A percentile compares a stretch with the other conserved stretches of the same genome.
Evolutionary conservation across 345 rosid genomes (phyloP).

Genomic region (Moringa oleifera): DNA sequence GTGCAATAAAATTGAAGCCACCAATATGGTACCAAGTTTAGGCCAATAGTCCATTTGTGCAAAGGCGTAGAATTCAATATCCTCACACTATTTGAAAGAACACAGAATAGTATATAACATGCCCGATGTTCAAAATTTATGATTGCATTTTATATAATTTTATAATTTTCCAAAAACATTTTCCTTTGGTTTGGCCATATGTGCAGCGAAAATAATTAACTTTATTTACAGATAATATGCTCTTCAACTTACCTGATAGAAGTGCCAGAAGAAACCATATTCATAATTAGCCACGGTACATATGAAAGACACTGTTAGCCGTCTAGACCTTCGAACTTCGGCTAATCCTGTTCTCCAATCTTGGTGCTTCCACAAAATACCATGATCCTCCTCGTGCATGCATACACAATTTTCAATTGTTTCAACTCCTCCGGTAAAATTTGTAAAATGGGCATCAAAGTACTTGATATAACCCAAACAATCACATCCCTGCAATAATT

Average conservation of each 20-base stretch:
- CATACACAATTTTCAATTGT: slow-evolving; percentile 89
- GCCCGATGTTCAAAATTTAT: background rate
- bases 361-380: slow-evolving; percentile 92
- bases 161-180: background rate
- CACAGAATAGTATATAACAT: too few species aligned
- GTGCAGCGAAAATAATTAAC: slow-evolving; percentile 8
- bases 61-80: too few species aligned
- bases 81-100: too few species aligned
- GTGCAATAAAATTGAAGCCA: background rate
- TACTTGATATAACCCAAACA: slow-evolving; percentile 84
- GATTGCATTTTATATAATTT: background rate
- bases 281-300: slow-evolving; percentile 92
- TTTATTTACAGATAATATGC: slow-evolving; percentile 6
- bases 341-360: slow-evolving; percentile 98
- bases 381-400: slow-evolving; percentile 93
- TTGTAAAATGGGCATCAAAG: slow-evolving; percentile 85
- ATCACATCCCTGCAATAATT: slow-evolving; percentile 65
- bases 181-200: background rate
- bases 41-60: background rate
- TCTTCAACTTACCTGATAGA: slow-evolving; percentile 67
- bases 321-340: slow-evolving; percentile 87
- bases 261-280: slow-evolving; percentile 92
- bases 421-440: slow-evolving; percentile 89
- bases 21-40: background rate
- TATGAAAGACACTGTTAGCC: slow-evolving; percentile 72